A percentile compares a stretch with the other conserved stretches of the same genome.
These are phyloP conservation scores for Mycena sp. DNA, from an alignment of 1,284 basidiomycete species.

Conservation along the genomic window DNA sequence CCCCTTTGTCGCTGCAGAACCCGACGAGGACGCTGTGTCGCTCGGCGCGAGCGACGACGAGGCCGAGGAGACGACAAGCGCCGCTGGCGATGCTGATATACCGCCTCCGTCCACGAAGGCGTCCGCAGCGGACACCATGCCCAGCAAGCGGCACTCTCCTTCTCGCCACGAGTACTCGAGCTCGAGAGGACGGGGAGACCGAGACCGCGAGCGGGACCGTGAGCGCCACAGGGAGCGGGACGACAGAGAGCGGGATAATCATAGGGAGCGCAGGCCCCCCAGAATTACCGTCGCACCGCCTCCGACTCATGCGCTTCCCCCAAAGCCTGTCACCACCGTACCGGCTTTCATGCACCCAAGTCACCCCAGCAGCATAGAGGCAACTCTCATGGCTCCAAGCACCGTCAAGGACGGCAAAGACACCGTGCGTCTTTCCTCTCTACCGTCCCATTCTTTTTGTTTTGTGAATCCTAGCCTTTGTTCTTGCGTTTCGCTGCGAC, in stretches of 20 bases:
- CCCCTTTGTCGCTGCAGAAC: constrained; percentile 28
- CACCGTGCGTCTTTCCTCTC: constrained; percentile 41
- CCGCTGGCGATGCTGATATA: constrained; percentile 33
- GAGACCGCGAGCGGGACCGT: constrained; percentile 16
- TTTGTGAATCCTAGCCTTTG: no score
- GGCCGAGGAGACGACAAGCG: constrained; percentile 42
- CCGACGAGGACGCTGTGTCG: constrained; percentile 34
- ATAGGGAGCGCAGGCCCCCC: constrained; percentile 38
- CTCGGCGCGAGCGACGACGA: constrained; percentile 33
- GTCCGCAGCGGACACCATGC: neutral
- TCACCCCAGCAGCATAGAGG: constrained; percentile 63
- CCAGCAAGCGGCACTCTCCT: constrained; percentile 8
- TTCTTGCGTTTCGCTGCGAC: neutral
- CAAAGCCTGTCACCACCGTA: constrained; percentile 69
- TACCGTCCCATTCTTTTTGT: neutral
- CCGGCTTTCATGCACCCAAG: constrained; percentile 65
- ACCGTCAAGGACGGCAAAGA: constrained; percentile 45
- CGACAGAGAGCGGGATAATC: constrained; percentile 29
- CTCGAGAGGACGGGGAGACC: constrained; percentile 10
- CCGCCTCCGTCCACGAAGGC: constrained; percentile 11
- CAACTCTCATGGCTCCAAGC: constrained; percentile 64
- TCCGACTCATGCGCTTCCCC: constrained; percentile 72
- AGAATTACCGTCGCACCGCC: constrained; percentile 43
- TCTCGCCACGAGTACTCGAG: constrained; percentile 1
- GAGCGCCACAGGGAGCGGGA: constrained; percentile 21